These are phyloP conservation scores for Symmetrospora coprosmae DNA, from an alignment of 768 basidiomycete species.

Conservation along the genomic window DNA sequence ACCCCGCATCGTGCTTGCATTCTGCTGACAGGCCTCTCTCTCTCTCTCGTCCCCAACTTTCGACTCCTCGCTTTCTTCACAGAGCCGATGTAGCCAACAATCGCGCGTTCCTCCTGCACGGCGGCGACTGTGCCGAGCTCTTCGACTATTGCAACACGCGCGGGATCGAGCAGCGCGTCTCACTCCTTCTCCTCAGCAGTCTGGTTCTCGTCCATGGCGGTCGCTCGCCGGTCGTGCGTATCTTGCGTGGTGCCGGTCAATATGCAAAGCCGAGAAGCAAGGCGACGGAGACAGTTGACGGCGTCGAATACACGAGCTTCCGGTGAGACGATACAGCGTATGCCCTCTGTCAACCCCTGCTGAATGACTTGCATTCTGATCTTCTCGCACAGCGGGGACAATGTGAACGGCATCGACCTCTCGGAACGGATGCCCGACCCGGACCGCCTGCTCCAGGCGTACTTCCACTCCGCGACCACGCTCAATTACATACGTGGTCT, in stretches of 20 bases:
- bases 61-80: slow-evolving; percentile 43
- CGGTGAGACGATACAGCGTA: slow-evolving; percentile 44
- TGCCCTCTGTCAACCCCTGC: background rate
- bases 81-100: slow-evolving; percentile 55
- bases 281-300: slow-evolving; percentile 59
- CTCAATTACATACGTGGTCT: slow-evolving; percentile 81
- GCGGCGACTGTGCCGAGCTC: slow-evolving; percentile 61
- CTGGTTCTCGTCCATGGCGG: slow-evolving; percentile 80
- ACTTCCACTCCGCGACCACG: slow-evolving; percentile 89
- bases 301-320: slow-evolving; percentile 68
- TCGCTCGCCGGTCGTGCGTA: slow-evolving; percentile 68
- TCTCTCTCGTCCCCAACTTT: background rate
- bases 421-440: slow-evolving; percentile 80
- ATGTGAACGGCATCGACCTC: slow-evolving; percentile 66
- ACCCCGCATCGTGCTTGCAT: too few relatives aligned
- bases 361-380: background rate
- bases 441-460: slow-evolving; percentile 78
- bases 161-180: slow-evolving; percentile 74
- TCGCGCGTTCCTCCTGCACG: slow-evolving; percentile 85
- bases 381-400: slow-evolving; percentile 59
- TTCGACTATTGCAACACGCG: slow-evolving; percentile 43
- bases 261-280: slow-evolving; percentile 84
- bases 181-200: slow-evolving; percentile 84
- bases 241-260: slow-evolving; percentile 74
- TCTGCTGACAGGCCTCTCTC: background rate